Conservation (phyloP, 495 filamentous ascomycete species). For the Lophiotrema nucula region DNA sequence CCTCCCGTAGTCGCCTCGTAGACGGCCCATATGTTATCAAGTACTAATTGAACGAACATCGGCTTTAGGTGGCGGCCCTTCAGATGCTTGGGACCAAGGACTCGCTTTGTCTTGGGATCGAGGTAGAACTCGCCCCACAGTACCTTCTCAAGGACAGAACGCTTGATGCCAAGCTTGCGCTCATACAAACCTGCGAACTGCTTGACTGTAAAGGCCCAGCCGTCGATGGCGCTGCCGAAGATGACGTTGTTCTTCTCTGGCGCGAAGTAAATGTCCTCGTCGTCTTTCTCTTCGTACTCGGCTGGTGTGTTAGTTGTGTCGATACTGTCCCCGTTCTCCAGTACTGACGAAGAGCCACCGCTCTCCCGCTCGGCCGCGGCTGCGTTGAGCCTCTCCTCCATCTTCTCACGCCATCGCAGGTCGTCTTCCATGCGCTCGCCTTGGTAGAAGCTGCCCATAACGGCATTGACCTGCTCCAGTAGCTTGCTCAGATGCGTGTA, state of each 20-base stretch:
- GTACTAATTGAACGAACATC: slow-evolving; percentile 95
- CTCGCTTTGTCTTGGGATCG: slow-evolving; percentile 94
- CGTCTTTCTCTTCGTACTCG: slow-evolving; percentile 83
- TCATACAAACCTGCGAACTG: slow-evolving; percentile 95
- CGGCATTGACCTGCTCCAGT: slow-evolving; percentile 93
- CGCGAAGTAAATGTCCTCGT: slow-evolving; percentile 97
- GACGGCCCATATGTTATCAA: slow-evolving; percentile 96
- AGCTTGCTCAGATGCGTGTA: slow-evolving; percentile 87
- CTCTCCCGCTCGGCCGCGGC: slow-evolving; percentile 49
- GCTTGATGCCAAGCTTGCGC: slow-evolving; percentile 94
- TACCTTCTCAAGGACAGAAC: slow-evolving; percentile 85
- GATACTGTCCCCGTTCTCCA: slow-evolving; percentile 51
- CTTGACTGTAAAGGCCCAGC: slow-evolving; percentile 94
- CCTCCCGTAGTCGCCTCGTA: slow-evolving; percentile 87
- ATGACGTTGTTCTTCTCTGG: slow-evolving; percentile 99
- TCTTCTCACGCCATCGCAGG: slow-evolving; percentile 88
- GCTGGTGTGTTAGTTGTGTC: slow-evolving; percentile 37
- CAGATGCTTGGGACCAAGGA: slow-evolving; percentile 86
- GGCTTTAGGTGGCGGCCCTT: slow-evolving; percentile 89
- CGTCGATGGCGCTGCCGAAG: slow-evolving; percentile 94
- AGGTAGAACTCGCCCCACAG: slow-evolving; percentile 97
- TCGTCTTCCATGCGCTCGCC: slow-evolving; percentile 99
- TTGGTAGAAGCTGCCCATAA: slow-evolving; percentile 96
- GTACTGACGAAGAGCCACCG: slow-evolving; percentile 4
- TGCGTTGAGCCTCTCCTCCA: slow-evolving; percentile 73